Base-by-base conservation (phyloP, 352 stramenopile genomes). In the Pythium phragmitis region DNA sequence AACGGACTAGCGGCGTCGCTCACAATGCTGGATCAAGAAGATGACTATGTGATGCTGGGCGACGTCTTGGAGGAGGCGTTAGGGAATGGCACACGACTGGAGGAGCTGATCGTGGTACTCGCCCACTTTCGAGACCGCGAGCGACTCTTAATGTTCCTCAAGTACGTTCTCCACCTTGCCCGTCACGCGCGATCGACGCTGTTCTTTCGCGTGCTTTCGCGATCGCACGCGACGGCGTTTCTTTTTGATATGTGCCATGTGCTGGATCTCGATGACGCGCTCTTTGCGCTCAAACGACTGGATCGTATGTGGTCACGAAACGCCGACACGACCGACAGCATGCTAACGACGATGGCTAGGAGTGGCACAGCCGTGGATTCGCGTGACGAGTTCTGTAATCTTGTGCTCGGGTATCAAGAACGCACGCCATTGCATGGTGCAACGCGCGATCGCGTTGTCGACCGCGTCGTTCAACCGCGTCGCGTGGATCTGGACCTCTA, bases 191-290 rank as follows among this genome's bases (percentile, higher is more conserved):
- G 41, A 5, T 69, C 70, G 11, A 68, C 73, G 16, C 51, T 84
- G 14, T 70, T 89, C 11, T 89, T 89, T 28, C 74, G 73, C 17
- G 76, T 89, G 13, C 67, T 91, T 7, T 73, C 74, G 3, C 74
- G 75, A 61, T 88, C 74, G 48, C 67, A 75, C 33, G 72, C 78
- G 21, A 79, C 79, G 8, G 63, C 21, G 5, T 87, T 89, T 42
- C 68, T 91, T 21, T 88, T 87, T 21, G 75, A 82, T n/a, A 85
- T 91, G 69, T 87, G 77, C 42, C 71, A 79, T 13, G 70, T 89
- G 21, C 59, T 87, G 39, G 82, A 91, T 48, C 57, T 82, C 30
- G 82, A 91, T 37, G 79, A 91, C 53, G 75, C 82, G 1, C 56
- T 88, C 13, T 91, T 88, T n/a, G 73, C 78, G 7, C 60, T 91